These are phyloP conservation scores for Babesia gibsoni DNA, from an alignment of 169 alveolate species.

Conservation along the genomic window DNA sequence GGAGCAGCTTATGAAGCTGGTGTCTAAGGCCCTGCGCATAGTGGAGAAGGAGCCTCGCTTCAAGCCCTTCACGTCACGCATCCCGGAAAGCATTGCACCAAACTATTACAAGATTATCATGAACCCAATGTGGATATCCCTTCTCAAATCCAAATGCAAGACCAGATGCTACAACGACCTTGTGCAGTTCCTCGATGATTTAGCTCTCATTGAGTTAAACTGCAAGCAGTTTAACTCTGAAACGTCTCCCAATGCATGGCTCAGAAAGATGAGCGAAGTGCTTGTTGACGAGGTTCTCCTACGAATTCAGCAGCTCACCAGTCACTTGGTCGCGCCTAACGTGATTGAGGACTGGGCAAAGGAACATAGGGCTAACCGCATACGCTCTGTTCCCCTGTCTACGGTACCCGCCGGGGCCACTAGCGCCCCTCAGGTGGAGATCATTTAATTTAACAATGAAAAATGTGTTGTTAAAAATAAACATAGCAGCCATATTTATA, in stretches of 20 bases:
- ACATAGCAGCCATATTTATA: background rate
- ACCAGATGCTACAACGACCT: slow-evolving; percentile 70
- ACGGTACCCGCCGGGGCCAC: slow-evolving; percentile 2
- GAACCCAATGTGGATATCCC: slow-evolving; percentile 81
- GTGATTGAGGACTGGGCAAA: slow-evolving; percentile 34
- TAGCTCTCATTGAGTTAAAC: slow-evolving; percentile 74
- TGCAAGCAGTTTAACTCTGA: slow-evolving; percentile 79
- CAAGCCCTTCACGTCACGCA: slow-evolving; percentile 75
- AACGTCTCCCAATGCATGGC: slow-evolving; percentile 73
- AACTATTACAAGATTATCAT: slow-evolving; percentile 75
- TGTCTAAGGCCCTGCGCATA: slow-evolving; percentile 38
- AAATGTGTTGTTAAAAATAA: background rate
- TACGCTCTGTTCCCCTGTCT: slow-evolving; percentile 11
- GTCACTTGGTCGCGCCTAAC: slow-evolving; percentile 20
- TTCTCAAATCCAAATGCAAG: slow-evolving; percentile 71
- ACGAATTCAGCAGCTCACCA: slow-evolving; percentile 45
- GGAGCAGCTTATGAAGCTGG: slow-evolving; percentile 37
- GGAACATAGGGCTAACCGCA: slow-evolving; percentile 39
- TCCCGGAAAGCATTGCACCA: slow-evolving; percentile 82
- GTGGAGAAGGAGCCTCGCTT: slow-evolving; percentile 58
- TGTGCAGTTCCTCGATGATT: slow-evolving; percentile 71
- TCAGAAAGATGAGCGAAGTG: slow-evolving; percentile 64
- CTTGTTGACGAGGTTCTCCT: slow-evolving; percentile 62
- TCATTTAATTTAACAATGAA: slow-evolving; percentile 17
- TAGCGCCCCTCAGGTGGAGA: slow-evolving; percentile 18